These are phyloP conservation scores for Aurantiochytrium sp. DNA, from an alignment of 108 stramenopile genomes.

Conservation along the genomic window DNA sequence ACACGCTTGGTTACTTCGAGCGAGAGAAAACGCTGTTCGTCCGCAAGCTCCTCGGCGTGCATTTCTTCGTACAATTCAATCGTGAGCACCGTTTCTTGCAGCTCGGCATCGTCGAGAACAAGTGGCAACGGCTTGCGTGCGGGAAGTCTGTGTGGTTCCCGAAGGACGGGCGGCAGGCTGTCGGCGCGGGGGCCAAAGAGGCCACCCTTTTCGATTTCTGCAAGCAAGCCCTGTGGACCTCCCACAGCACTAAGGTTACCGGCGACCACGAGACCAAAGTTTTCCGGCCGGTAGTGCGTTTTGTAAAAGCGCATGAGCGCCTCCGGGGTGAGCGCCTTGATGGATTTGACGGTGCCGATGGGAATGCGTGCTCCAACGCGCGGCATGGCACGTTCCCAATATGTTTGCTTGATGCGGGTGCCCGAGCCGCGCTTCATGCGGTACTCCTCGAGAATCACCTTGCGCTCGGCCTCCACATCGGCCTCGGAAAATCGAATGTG, in stretches of 20 bases:
- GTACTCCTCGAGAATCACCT: conserved; percentile 11
- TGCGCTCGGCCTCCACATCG: conserved; percentile 17
- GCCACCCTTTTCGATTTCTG: background rate
- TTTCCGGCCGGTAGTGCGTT: background rate
- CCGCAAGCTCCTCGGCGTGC: background rate
- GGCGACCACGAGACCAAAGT: background rate
- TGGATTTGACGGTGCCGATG: conserved; percentile 1
- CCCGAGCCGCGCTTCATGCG: background rate
- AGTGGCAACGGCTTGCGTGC: background rate
- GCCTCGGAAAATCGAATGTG: background rate
- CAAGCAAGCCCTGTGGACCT: background rate
- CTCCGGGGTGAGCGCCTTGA: background rate
- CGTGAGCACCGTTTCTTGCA: background rate
- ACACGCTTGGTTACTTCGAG: background rate
- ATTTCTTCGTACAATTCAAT: background rate
- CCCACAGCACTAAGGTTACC: background rate
- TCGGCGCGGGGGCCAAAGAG: background rate
- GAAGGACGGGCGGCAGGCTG: background rate
- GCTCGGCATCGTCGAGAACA: background rate
- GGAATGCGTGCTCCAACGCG: background rate
- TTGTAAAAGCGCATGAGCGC: background rate
- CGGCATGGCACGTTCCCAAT: background rate
- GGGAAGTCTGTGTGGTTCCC: background rate
- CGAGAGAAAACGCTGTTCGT: background rate
- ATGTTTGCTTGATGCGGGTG: background rate